A percentile compares a stretch with the other conserved stretches of the same genome.
Evolutionary conservation across 139 green algal species (phyloP).

Genomic region (Haematococcus sp.): DNA sequence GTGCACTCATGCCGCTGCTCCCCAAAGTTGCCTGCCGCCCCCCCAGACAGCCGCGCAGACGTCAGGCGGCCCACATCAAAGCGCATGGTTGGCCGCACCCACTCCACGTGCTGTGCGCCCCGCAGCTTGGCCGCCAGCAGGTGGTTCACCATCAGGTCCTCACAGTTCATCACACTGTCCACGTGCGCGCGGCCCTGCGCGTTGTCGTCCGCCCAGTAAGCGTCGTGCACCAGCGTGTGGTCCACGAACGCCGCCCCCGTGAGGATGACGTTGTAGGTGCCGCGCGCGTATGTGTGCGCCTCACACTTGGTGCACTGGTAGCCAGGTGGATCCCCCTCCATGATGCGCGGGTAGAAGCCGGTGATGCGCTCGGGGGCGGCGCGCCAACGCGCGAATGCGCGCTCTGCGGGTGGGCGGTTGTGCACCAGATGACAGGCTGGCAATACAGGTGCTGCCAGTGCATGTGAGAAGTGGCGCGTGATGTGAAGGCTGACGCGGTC

Average conservation of each 20-base stretch:
- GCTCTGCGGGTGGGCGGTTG: no score
- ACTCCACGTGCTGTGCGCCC: slow-evolving; percentile 18
- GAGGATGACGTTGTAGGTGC: slow-evolving; percentile 47
- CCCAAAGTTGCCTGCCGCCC: slow-evolving; percentile 13
- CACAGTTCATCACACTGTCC: slow-evolving; percentile 52
- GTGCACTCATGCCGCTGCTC: slow-evolving; percentile 15
- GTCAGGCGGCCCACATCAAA: slow-evolving; percentile 31
- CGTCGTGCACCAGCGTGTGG: slow-evolving; percentile 14
- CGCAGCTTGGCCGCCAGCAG: slow-evolving; percentile 30
- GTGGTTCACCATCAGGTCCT: slow-evolving; percentile 59
- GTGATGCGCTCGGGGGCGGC: slow-evolving; percentile 31
- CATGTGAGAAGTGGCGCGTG: no score
- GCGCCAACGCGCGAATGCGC: slow-evolving; percentile 35
- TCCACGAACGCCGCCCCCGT: slow-evolving; percentile 53
- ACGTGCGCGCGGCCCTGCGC: slow-evolving; percentile 30
- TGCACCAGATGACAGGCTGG: no score
- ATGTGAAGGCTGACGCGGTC: no score
- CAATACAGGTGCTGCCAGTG: no score
- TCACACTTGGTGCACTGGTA: slow-evolving; percentile 38
- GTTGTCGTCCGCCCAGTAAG: slow-evolving; percentile 33
- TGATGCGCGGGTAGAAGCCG: slow-evolving; percentile 34
- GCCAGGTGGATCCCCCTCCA: slow-evolving; percentile 17
- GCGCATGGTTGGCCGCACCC: slow-evolving; percentile 26
- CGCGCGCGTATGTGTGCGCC: slow-evolving; percentile 19
- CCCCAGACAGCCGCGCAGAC: slow-evolving; percentile 3